A percentile compares a stretch with the other conserved stretches of the same genome.
phyloP scores from a whole-genome alignment of 163 green algal genomes.

The Chloromonas sp. region DNA sequence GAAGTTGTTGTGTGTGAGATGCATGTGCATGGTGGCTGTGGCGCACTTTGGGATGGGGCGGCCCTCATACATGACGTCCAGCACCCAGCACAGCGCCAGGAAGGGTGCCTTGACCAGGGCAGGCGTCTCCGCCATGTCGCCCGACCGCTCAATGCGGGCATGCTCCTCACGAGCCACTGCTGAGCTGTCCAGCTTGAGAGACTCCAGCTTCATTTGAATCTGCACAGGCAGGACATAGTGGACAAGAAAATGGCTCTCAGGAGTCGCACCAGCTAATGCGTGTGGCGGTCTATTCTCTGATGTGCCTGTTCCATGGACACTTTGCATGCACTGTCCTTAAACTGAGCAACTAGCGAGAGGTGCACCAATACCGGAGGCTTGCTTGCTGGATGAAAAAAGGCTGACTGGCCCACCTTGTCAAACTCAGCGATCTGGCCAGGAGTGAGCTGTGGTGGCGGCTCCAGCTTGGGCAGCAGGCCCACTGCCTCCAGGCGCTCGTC shows the following conservation, averaged over 20 bases:
- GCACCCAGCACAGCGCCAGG: conserved; percentile 60
- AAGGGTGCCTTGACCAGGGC: conserved; percentile 57
- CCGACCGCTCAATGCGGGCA: conserved; percentile 21
- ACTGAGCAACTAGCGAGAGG: not conserved
- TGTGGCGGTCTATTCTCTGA: not conserved
- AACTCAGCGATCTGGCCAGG: not conserved
- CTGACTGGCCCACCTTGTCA: not conserved
- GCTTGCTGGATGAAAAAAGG: no score
- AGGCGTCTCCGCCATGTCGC: conserved; percentile 37
- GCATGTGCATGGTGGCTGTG: not conserved
- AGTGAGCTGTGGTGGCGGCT: not conserved
- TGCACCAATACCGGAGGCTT: no score
- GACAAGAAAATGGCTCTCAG: not conserved
- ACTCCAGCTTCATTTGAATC: not conserved
- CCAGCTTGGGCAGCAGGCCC: conserved; percentile 40
- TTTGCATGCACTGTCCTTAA: not conserved
- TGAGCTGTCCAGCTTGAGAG: not conserved
- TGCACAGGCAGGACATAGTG: not conserved
- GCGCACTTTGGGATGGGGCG: conserved; percentile 24
- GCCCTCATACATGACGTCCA: conserved; percentile 73
- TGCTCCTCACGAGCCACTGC: conserved; percentile 56
- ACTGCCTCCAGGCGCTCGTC: conserved; percentile 44
- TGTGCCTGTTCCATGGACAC: not conserved
- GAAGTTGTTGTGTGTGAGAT: not conserved
- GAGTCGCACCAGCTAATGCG: not conserved